Conservation (phyloP, 352 stramenopile genomes). For the Globisporangium cylindrosporum region DNA sequence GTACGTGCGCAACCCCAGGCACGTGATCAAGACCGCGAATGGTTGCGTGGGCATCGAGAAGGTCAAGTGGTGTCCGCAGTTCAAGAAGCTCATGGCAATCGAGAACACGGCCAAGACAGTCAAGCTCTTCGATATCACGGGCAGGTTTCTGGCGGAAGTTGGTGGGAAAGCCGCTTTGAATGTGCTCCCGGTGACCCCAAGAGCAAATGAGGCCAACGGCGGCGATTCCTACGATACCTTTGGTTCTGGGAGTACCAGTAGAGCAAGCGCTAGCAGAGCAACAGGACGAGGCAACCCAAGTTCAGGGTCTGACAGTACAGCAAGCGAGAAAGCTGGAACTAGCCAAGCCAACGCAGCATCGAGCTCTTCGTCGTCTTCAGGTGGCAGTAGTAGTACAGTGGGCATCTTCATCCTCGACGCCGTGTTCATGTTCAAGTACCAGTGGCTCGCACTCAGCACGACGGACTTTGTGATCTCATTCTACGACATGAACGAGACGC, state of each 20-base stretch:
- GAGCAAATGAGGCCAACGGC: slow-evolving; percentile 12
- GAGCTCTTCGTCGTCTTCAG: background rate
- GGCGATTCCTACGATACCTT: background rate
- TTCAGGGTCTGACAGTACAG: background rate
- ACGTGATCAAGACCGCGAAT: slow-evolving; percentile 56
- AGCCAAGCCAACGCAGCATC: background rate
- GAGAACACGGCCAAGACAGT: slow-evolving; percentile 63
- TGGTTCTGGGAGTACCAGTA: background rate
- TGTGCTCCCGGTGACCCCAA: slow-evolving; percentile 13
- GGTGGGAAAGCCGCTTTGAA: slow-evolving; percentile 19
- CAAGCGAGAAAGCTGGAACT: background rate
- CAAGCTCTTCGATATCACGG: slow-evolving; percentile 63
- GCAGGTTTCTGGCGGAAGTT: slow-evolving; percentile 55
- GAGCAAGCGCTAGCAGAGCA: background rate
- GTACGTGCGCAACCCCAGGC: slow-evolving; percentile 58
- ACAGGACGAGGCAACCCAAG: background rate
- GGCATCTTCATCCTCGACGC: slow-evolving; percentile 68
- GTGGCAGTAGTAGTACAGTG: background rate
- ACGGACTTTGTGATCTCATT: slow-evolving; percentile 85
- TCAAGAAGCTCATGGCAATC: slow-evolving; percentile 60
- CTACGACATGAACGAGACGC: slow-evolving; percentile 67
- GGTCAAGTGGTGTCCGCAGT: slow-evolving; percentile 65
- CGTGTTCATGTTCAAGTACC: slow-evolving; percentile 56
- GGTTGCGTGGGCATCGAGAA: slow-evolving; percentile 55
- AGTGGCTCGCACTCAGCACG: slow-evolving; percentile 64